These are phyloP conservation scores for Colletotrichum costaricense DNA, from an alignment of 2,329 filamentous ascomycete genomes.

Conservation along the genomic window DNA sequence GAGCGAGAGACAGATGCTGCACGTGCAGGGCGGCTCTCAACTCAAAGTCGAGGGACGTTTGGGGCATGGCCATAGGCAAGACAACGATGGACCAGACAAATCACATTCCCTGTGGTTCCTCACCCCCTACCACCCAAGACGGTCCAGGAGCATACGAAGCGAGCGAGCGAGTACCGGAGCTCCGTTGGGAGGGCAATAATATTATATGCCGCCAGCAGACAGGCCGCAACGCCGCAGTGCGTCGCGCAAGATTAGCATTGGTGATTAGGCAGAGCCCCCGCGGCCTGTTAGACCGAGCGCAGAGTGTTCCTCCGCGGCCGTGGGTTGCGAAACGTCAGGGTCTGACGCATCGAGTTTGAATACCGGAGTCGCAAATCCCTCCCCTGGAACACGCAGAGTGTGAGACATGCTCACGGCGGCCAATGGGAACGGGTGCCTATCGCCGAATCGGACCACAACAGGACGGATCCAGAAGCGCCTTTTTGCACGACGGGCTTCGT, in stretches of 20 bases:
- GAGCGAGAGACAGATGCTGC: constrained; percentile 24
- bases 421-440: constrained; percentile 35
- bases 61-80: background rate
- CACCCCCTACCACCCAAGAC: background rate
- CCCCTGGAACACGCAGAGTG: constrained; percentile 36
- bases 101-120: background rate
- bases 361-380: constrained; percentile 36
- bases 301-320: constrained; percentile 30
- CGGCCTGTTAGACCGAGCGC: constrained; percentile 33
- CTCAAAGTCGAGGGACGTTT: background rate
- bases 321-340: constrained; percentile 35
- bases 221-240: background rate
- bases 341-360: constrained; percentile 35
- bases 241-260: constrained; percentile 7
- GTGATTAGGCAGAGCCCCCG: constrained; percentile 14
- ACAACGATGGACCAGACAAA: background rate
- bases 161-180: constrained; percentile 29
- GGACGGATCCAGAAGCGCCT: constrained; percentile 35
- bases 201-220: constrained; percentile 15
- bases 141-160: constrained; percentile 5
- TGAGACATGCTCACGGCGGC: constrained; percentile 33
- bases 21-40: constrained; percentile 22
- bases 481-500: constrained; percentile 32
- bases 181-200: constrained; percentile 27
- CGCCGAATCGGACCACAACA: constrained; percentile 37